These are phyloP conservation scores for Acer yangbiense DNA, from an alignment of 345 rosid species.

Conservation along the genomic window DNA sequence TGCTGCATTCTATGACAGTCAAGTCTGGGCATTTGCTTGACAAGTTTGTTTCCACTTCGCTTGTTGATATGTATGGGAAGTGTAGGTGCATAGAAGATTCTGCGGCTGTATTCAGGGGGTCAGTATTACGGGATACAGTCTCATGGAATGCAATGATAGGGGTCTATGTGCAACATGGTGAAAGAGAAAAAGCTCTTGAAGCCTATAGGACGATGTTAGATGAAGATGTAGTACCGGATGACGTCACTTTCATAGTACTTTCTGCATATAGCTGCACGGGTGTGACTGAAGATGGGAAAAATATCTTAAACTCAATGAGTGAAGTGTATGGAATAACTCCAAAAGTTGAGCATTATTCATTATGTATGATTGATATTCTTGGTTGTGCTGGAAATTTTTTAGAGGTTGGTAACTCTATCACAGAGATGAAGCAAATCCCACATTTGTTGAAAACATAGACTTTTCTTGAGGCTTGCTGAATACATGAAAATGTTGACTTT, in stretches of 20 bases:
- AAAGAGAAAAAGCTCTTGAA: constrained; percentile 39
- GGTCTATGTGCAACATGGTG: constrained; percentile 36
- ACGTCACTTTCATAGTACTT: constrained; percentile 34
- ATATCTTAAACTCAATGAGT: constrained; percentile 27
- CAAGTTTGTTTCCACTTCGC: constrained; percentile 32
- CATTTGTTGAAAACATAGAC: constrained; percentile 41
- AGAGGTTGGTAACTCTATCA: constrained; percentile 35
- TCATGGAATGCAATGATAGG: constrained; percentile 44
- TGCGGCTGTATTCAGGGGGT: constrained; percentile 37
- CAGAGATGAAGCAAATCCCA: constrained; percentile 25
- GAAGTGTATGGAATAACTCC: constrained; percentile 34
- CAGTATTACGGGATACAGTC: constrained; percentile 23
- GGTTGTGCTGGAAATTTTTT: constrained; percentile 37
- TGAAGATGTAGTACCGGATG: constrained; percentile 41
- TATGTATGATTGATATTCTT: constrained; percentile 35
- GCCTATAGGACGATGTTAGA: constrained; percentile 41
- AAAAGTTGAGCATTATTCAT: constrained; percentile 35
- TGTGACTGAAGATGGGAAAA: constrained; percentile 36
- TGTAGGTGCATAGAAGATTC: constrained; percentile 49
- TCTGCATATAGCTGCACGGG: constrained; percentile 40
- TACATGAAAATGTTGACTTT: constrained; percentile 35
- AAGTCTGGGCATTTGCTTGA: constrained; percentile 35
- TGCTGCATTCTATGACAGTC: constrained; percentile 39
- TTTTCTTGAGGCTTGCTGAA: constrained; percentile 37
- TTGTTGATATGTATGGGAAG: constrained; percentile 43